Base-by-base conservation (phyloP, 2,329 filamentous ascomycete genomes). In the Pezicula rhizophila region DNA sequence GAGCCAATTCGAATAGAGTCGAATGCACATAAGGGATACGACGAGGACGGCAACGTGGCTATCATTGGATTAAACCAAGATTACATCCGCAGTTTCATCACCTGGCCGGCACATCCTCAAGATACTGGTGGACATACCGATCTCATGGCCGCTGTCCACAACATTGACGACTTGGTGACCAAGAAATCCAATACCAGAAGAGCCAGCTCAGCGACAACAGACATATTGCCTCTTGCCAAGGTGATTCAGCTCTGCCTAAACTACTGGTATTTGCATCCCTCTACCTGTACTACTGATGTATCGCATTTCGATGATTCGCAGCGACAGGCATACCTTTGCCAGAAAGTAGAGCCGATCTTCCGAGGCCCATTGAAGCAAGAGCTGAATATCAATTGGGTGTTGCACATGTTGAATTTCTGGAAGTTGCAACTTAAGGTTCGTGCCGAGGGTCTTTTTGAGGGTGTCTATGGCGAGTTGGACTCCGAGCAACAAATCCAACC, bases 331-430 rank as follows among this genome's bases (percentile, higher is more conserved):
- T 77, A 77, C 53, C 52, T 57, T 14, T 54, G 63, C 12, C 55
- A 60, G 1, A 51, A 51, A 2, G 45, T 43, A 0, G 57, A 57
- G 2, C 68, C 67, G 0, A 62, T 76, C 12, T 75, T 71, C 54
- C 35, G 33, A 11, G 69, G 69, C 18, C 44, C 48, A 33, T 56
- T 63, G 20, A 58, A 62, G 15, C 46, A 57, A 4, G 52, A 63
- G 1, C 50, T 77, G 42, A 70, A 76, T 49, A 61, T 73, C 51
- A 55, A 65, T 3, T 75, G 69, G 68, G 35, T 70, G 2, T 57
- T 74, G 4, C 70, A 76, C 49, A 64, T 69, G 46, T 53, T 72
- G 42, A 74, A 75, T 52, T 77, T 76, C 64, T 78, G 75, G 63
- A 69, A 69, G 38, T 66, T 70, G 43, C 71, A 77, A 52, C 68